Conservation (phyloP, 1,284 basidiomycete genomes). For the Hypsizygus ulmarius region DNA sequence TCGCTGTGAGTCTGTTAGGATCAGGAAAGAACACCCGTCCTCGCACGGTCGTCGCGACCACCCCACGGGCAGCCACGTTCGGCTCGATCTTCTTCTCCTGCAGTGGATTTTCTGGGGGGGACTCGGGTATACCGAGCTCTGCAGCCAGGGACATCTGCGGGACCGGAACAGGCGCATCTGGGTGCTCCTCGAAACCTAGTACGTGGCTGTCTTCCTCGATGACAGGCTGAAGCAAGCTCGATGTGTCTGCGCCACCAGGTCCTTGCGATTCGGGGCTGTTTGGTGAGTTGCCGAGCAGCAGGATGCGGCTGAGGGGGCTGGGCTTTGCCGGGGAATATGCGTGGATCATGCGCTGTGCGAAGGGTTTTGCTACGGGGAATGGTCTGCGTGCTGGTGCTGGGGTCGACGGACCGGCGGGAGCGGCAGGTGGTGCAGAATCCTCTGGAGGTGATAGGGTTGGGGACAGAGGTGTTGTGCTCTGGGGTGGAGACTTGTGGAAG, state of each 20-base stretch:
- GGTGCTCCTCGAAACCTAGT: slow-evolving; percentile 23
- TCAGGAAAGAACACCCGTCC: slow-evolving; percentile 18
- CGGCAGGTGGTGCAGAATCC: background rate
- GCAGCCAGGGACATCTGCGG: slow-evolving; percentile 33
- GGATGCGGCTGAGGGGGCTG: slow-evolving; percentile 71
- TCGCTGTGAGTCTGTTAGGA: slow-evolving; percentile 19
- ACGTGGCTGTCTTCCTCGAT: slow-evolving; percentile 36
- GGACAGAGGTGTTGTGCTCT: slow-evolving; percentile 16
- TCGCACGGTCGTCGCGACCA: slow-evolving; percentile 22
- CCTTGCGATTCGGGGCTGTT: slow-evolving; percentile 35
- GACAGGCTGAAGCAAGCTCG: slow-evolving; percentile 27
- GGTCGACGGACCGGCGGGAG: slow-evolving; percentile 21
- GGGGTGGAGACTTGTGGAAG: slow-evolving; percentile 6
- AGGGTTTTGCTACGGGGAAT: slow-evolving; percentile 69
- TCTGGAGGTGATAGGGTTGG: slow-evolving; percentile 16
- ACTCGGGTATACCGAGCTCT: slow-evolving; percentile 37
- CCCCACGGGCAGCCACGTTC: slow-evolving; percentile 21
- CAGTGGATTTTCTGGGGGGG: slow-evolving; percentile 37
- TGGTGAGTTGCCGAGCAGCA: slow-evolving; percentile 66
- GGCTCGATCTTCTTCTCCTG: slow-evolving; percentile 41
- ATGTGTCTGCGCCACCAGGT: slow-evolving; percentile 16
- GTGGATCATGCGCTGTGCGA: slow-evolving; percentile 65
- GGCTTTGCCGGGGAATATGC: slow-evolving; percentile 77
- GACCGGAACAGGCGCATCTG: slow-evolving; percentile 9
- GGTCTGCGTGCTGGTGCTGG: slow-evolving; percentile 35